Percentiles rank a stretch among this genome's conserved stretches.
phyloP scores from a whole-genome alignment of 1,139 yeast genomes.

The Yamadazyma spencermartinsiae region DNA sequence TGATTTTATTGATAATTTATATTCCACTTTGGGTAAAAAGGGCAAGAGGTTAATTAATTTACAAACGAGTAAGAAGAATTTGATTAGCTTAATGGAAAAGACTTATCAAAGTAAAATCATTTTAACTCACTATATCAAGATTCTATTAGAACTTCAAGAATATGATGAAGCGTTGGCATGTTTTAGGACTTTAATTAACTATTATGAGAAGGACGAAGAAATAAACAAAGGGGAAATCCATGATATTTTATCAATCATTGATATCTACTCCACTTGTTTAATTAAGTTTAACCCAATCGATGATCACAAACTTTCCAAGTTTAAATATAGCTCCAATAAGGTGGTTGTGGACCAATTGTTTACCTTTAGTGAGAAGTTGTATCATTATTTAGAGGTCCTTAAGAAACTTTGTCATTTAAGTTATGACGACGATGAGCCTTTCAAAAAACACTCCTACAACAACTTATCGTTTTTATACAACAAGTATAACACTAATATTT shows the following conservation, averaged over 20 bases:
- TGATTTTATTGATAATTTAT: slow-evolving; percentile 36
- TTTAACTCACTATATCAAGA: slow-evolving; percentile 33
- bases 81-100: slow-evolving; percentile 31
- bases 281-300: slow-evolving; percentile 37
- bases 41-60: slow-evolving; percentile 12
- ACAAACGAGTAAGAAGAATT: slow-evolving; percentile 31
- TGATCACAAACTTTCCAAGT: slow-evolving; percentile 18
- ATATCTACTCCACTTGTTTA: slow-evolving; percentile 37
- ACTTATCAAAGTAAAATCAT: slow-evolving; percentile 43
- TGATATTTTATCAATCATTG: slow-evolving; percentile 39
- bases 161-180: slow-evolving; percentile 49
- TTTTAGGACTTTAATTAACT: slow-evolving; percentile 37
- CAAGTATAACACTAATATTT: slow-evolving; percentile 36
- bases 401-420: slow-evolving; percentile 27
- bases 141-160: slow-evolving; percentile 37
- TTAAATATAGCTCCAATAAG: slow-evolving; percentile 27
- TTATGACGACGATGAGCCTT: slow-evolving; percentile 25
- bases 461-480: slow-evolving; percentile 40
- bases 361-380: slow-evolving; percentile 21
- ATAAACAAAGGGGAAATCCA: slow-evolving; percentile 33
- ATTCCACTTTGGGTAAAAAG: slow-evolving; percentile 22
- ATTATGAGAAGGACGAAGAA: slow-evolving; percentile 35
- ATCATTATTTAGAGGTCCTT: slow-evolving; percentile 25
- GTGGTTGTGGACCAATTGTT: slow-evolving; percentile 24
- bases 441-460: slow-evolving; percentile 13